Conservation (phyloP, 164 flowering plant genomes). For the Platanus orientalis region DNA sequence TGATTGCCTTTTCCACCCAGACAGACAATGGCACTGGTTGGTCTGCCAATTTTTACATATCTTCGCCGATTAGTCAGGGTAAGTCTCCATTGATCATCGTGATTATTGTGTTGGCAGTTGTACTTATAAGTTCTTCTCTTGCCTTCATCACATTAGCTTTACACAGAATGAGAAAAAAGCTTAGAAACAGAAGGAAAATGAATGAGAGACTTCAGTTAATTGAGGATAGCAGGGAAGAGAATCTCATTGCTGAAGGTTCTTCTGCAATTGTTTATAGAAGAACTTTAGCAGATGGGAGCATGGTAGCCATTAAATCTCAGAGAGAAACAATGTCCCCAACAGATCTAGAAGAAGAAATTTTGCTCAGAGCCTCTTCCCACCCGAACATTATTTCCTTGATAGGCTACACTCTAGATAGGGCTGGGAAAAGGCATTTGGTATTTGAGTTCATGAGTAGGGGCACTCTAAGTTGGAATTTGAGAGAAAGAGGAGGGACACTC, state of each 20-base stretch:
- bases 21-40: constrained; percentile 18
- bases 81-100: constrained; percentile 2
- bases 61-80: constrained; percentile 5
- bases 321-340: constrained; percentile 4
- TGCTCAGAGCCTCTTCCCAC: constrained; percentile 12
- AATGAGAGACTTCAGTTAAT: constrained; percentile 4
- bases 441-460: constrained; percentile 15
- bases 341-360: constrained; percentile 16
- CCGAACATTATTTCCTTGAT: constrained; percentile 11
- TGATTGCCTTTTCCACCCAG: constrained; percentile 6
- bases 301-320: constrained; percentile 10
- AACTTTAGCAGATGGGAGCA: constrained; percentile 4
- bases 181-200: not conserved
- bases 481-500: constrained; percentile 12
- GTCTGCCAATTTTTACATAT: constrained; percentile 15
- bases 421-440: constrained; percentile 10
- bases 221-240: constrained; percentile 2
- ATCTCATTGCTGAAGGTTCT: constrained; percentile 9
- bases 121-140: constrained; percentile 5
- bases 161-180: constrained; percentile 2
- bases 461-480: constrained; percentile 10
- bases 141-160: constrained; percentile 5
- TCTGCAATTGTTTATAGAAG: constrained; percentile 13
- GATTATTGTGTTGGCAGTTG: not conserved
- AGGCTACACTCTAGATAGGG: constrained; percentile 7